Conservation (phyloP, 352 stramenopile species). For the Globisporangium takayamanum region DNA sequence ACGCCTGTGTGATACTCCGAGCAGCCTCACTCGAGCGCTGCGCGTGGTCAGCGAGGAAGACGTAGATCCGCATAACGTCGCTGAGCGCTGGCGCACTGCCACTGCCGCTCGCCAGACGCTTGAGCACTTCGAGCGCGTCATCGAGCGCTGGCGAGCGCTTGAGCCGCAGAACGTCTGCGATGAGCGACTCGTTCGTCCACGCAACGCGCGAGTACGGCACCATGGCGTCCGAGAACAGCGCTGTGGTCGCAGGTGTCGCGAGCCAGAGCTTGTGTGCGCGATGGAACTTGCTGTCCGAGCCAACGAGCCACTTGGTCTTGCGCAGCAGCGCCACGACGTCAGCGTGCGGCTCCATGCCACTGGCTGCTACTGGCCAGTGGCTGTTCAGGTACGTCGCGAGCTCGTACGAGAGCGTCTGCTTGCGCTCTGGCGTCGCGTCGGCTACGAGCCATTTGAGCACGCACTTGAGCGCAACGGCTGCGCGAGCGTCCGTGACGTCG, state of each 20-base stretch:
- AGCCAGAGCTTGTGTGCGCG: slow-evolving; percentile 39
- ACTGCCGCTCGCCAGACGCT: slow-evolving; percentile 10
- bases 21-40: background rate
- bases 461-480: slow-evolving; percentile 19
- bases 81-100: background rate
- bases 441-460: slow-evolving; percentile 43
- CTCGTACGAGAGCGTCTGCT: slow-evolving; percentile 34
- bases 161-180: slow-evolving; percentile 32
- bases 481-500: slow-evolving; percentile 17
- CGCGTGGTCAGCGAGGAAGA: slow-evolving; percentile 32
- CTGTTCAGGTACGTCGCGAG: slow-evolving; percentile 40
- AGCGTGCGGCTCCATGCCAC: background rate
- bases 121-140: slow-evolving; percentile 43
- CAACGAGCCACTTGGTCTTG: slow-evolving; percentile 28
- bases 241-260: slow-evolving; percentile 19
- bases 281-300: slow-evolving; percentile 33
- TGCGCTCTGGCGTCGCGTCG: slow-evolving; percentile 25
- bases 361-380: slow-evolving; percentile 20
- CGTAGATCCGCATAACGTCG: slow-evolving; percentile 26
- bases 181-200: slow-evolving; percentile 34
- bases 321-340: slow-evolving; percentile 6
- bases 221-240: slow-evolving; percentile 38
- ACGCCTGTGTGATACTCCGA: slow-evolving; percentile 20
- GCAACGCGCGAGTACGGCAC: slow-evolving; percentile 31
- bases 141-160: slow-evolving; percentile 27